phyloP scores from a whole-genome alignment of 768 basidiomycete genomes.

The Tephrocybe rancida region DNA sequence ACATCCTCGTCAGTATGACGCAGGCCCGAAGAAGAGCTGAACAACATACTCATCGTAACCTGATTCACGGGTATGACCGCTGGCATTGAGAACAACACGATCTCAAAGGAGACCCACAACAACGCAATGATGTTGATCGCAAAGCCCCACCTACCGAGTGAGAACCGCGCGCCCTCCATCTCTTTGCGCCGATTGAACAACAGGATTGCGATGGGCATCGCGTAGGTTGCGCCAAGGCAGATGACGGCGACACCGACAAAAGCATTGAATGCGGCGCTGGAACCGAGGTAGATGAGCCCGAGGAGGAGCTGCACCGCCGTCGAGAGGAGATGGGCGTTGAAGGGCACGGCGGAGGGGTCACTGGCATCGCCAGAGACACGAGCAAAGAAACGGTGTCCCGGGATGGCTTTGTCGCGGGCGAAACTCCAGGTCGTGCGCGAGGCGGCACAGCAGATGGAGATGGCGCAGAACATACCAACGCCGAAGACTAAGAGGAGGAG shows the following conservation, averaged over 20 bases:
- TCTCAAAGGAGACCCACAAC: conserved; percentile 62
- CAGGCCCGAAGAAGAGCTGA: background rate
- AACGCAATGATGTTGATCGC: conserved; percentile 54
- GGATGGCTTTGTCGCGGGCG: conserved; percentile 67
- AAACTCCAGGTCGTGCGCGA: conserved; percentile 76
- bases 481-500: conserved; percentile 46
- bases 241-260: conserved; percentile 70
- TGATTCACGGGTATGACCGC: conserved; percentile 56
- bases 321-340: conserved; percentile 63
- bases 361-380: conserved; percentile 39
- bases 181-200: conserved; percentile 38
- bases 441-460: conserved; percentile 67
- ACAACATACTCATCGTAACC: conserved; percentile 46
- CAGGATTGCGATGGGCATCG: conserved; percentile 60
- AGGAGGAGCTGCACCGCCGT: conserved; percentile 59
- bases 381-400: conserved; percentile 50
- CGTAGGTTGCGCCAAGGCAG: conserved; percentile 65
- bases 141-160: conserved; percentile 45
- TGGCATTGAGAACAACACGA: conserved; percentile 72
- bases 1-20: background rate
- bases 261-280: conserved; percentile 65
- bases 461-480: conserved; percentile 60
- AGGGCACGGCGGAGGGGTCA: conserved; percentile 47
- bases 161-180: conserved; percentile 52
- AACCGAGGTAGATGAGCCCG: conserved; percentile 65